Evolutionary conservation across 768 basidiomycete genomes (phyloP), one percentile per base, ranked within the genome.

Genomic region (Auricularia sp.): DNA sequence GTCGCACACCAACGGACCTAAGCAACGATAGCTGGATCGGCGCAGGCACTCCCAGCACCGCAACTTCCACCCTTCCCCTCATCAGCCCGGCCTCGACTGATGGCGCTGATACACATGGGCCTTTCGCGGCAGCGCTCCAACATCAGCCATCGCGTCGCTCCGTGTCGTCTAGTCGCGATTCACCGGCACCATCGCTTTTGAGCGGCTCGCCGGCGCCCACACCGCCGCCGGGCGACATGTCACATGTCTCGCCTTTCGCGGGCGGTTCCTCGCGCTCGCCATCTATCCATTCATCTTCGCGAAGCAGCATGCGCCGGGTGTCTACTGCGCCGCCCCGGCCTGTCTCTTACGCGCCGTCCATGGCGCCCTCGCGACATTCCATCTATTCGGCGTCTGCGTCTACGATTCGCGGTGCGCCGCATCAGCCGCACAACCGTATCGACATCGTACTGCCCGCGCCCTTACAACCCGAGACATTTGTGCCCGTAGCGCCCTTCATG

Each of bases 371-470:
- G 53, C 56, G 56, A 59, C 23, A 59, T 14, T 59, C 56, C 14
- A 59, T 59, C 56, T 59, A 59, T 23, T 6, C 29, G 11, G 56
- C 23, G 14, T 29, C 56, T 10, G 56, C 34, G 14, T 33, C 29
- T 29, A 59, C 56, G 23, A 70, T 84, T 33, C 79, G 83, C 18
- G 87, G 87, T 39, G 73, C 80, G 1, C 87, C 88, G 23, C 88
- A 91, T 70, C 77, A 78, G 4, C 83, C 80, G 0, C 80, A 82
- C 64, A 86, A 79, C 70, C 80, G 80, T 63, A 74, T 90, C 62
- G 83, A 89, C 68, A 84, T 91, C 62, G 74, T 91, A 16, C 76
- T 90, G 3, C 90, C 90, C 0, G 73, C 82, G 1, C 89, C 88
- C 1, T 79, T 91, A 18, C 82, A 81, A 1, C 77, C 80, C 11